phyloP scores from a whole-genome alignment of 306 rosid genomes.

The Cicer arietinum region DNA sequence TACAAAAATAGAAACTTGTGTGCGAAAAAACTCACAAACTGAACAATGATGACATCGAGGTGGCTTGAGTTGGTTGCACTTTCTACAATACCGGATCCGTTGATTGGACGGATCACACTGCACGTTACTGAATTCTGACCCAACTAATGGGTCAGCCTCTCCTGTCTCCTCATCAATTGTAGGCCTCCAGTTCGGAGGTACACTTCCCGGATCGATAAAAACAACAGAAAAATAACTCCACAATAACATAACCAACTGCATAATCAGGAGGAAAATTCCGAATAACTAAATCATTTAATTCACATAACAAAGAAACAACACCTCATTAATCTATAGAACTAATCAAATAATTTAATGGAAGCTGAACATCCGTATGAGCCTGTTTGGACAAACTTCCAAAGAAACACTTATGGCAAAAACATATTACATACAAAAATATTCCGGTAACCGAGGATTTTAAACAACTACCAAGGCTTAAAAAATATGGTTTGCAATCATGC shows the following conservation, averaged over 20 bases:
- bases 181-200: constrained; percentile 95
- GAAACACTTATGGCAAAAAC: neutral
- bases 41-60: constrained; percentile 98
- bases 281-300: constrained; percentile 34
- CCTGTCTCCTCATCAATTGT: constrained; percentile 88
- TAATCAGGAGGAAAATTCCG: constrained; percentile 39
- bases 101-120: constrained; percentile 61
- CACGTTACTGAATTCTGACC: constrained; percentile 59
- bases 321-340: neutral
- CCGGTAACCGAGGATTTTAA: neutral
- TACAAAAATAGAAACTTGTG: constrained; percentile 3
- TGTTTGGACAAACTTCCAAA: neutral
- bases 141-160: constrained; percentile 82
- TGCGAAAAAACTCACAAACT: constrained; percentile 76
- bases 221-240: constrained; percentile 99
- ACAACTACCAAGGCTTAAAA: neutral
- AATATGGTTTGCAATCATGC: neutral
- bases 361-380: constrained; percentile 1
- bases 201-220: constrained; percentile 93
- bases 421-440: neutral
- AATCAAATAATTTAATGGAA: neutral
- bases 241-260: constrained; percentile 90
- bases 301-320: constrained; percentile 22
- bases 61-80: constrained; percentile 88
- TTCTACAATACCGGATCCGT: constrained; percentile 78